phyloP scores from a whole-genome alignment of 306 rosid genomes.

The Acacia confusa region DNA sequence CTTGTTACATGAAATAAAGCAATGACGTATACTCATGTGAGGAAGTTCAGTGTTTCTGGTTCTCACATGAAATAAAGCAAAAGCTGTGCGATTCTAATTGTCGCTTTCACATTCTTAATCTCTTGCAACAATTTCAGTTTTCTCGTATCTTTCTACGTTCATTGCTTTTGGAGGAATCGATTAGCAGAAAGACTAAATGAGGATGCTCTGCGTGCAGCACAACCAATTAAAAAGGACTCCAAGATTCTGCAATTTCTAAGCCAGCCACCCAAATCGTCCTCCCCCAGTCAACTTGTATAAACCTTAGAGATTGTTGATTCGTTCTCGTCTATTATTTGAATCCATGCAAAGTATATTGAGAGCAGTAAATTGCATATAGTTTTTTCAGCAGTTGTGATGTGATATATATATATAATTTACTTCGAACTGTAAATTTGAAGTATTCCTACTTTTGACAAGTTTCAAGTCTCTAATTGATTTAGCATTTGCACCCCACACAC shows the following conservation, averaged over 20 bases:
- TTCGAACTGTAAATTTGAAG: background rate
- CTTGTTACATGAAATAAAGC: background rate
- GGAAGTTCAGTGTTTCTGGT: background rate
- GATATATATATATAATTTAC: background rate
- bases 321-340: no score
- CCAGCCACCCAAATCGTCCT: background rate
- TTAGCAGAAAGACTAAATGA: background rate
- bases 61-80: background rate
- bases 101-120: background rate
- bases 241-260: background rate
- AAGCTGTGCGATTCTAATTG: background rate
- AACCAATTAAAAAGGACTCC: background rate
- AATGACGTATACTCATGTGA: background rate
- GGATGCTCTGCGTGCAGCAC: background rate
- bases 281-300: background rate
- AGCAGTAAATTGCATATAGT: background rate
- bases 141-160: background rate
- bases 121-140: background rate
- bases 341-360: no score
- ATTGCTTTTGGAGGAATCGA: slow-evolving; percentile 17
- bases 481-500: background rate
- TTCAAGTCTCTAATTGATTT: background rate
- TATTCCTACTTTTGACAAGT: background rate
- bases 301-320: no score
- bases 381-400: background rate